These are phyloP conservation scores for Endothia cerciana DNA, from an alignment of 2,329 filamentous ascomycete species.

Conservation along the genomic window DNA sequence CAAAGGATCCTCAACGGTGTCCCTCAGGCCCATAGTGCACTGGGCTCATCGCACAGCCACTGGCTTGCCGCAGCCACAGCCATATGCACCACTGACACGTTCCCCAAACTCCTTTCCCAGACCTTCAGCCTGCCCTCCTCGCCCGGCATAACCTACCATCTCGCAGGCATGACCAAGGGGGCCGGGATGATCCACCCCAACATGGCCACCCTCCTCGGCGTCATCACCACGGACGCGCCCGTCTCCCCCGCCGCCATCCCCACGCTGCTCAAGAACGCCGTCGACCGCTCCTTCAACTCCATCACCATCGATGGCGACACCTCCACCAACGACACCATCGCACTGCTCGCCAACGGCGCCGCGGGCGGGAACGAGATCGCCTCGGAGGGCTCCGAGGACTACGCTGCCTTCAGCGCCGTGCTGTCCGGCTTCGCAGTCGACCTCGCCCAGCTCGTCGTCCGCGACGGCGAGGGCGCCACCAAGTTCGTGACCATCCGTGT, in stretches of 20 bases:
- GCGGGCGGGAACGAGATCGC: slow-evolving; percentile 72
- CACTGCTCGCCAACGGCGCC: slow-evolving; percentile 92
- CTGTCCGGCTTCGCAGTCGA: slow-evolving; percentile 80
- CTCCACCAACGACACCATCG: slow-evolving; percentile 95
- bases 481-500: slow-evolving; percentile 97
- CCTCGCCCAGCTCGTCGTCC: slow-evolving; percentile 89
- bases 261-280: slow-evolving; percentile 71
- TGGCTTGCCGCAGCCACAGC: slow-evolving; percentile 87
- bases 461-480: slow-evolving; percentile 95
- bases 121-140: slow-evolving; percentile 85
- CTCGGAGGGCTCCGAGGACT: slow-evolving; percentile 60
- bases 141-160: slow-evolving; percentile 73
- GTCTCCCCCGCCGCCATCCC: slow-evolving; percentile 71
- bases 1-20: slow-evolving; percentile 85
- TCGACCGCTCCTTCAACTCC: slow-evolving; percentile 89
- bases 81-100: slow-evolving; percentile 98
- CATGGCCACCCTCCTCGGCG: slow-evolving; percentile 93
- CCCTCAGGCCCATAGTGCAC: slow-evolving; percentile 71
- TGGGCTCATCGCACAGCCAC: slow-evolving; percentile 77
- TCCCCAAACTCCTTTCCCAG: slow-evolving; percentile 89
- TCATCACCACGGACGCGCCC: slow-evolving; percentile 89
- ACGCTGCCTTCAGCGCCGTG: slow-evolving; percentile 69
- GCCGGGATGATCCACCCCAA: slow-evolving; percentile 88
- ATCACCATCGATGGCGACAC: slow-evolving; percentile 98
- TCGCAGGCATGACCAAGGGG: slow-evolving; percentile 96